Conservation (phyloP, 768 basidiomycete genomes). For the Suillus clintonianus region DNA sequence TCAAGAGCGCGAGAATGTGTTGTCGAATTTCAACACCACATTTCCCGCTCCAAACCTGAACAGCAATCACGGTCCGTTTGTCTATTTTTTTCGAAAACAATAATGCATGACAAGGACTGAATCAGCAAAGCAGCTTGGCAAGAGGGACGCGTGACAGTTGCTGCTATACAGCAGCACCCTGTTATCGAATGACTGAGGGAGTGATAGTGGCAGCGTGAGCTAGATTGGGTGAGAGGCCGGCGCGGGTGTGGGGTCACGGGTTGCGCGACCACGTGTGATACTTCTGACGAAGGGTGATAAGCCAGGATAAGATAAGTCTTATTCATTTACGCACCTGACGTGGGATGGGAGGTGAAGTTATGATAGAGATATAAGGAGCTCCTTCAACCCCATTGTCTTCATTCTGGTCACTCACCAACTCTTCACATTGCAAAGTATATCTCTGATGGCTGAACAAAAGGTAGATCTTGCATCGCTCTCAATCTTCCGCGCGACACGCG, state of each 20-base stretch:
- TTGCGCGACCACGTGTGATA: not conserved
- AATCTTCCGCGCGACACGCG: constrained; percentile 48
- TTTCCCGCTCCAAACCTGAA: not conserved
- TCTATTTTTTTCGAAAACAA: not conserved
- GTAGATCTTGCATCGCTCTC: constrained; percentile 33
- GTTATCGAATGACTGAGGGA: not conserved
- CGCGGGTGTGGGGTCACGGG: not conserved
- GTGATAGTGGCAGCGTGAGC: not conserved
- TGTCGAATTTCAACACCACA: not conserved
- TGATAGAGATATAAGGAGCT: constrained; percentile 1
- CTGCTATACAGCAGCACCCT: not conserved
- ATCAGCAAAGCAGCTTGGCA: not conserved
- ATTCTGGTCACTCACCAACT: not conserved
- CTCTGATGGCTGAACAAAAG: not conserved
- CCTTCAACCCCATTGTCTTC: not conserved
- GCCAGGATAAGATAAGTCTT: not conserved
- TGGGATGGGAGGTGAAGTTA: not conserved
- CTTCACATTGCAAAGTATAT: not conserved
- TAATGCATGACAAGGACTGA: not conserved
- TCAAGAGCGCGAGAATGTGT: not conserved
- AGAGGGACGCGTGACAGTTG: not conserved
- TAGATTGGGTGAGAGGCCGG: not conserved
- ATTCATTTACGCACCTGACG: not conserved
- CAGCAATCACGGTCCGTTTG: not conserved
- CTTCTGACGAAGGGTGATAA: not conserved